phyloP scores from a whole-genome alignment of 495 filamentous ascomycete genomes.

The Neurospora sp. region DNA sequence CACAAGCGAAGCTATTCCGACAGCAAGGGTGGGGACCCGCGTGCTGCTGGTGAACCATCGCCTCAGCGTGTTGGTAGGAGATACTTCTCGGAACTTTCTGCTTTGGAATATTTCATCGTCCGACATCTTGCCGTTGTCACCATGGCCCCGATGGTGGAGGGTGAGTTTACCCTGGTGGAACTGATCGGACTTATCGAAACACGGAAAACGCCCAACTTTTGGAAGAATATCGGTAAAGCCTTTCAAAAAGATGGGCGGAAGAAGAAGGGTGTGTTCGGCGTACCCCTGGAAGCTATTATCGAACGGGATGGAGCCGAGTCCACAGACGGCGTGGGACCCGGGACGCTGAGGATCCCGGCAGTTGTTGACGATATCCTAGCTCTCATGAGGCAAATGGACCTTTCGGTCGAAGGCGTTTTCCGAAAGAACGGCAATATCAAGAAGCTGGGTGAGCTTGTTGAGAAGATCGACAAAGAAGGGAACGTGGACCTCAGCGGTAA shows the following conservation, averaged over 20 bases:
- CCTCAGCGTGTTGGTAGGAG: slow-evolving; percentile 51
- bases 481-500: slow-evolving; percentile 74
- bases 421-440: slow-evolving; percentile 98
- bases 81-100: slow-evolving; percentile 94
- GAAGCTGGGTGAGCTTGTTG: slow-evolving; percentile 71
- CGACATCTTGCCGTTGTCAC: slow-evolving; percentile 89
- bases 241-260: slow-evolving; percentile 80
- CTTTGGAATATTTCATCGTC: slow-evolving; percentile 94
- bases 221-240: slow-evolving; percentile 94
- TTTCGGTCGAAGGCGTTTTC: slow-evolving; percentile 97
- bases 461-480: slow-evolving; percentile 72
- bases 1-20: slow-evolving; percentile 71
- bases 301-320: slow-evolving; percentile 93
- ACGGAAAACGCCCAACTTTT: slow-evolving; percentile 77
- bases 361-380: slow-evolving; percentile 86
- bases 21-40: slow-evolving; percentile 45
- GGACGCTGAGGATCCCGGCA: slow-evolving; percentile 74
- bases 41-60: slow-evolving; percentile 33
- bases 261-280: slow-evolving; percentile 91
- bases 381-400: slow-evolving; percentile 96
- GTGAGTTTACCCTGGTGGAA: slow-evolving; percentile 86
- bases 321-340: slow-evolving; percentile 89
- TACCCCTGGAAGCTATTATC: slow-evolving; percentile 72
- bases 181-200: slow-evolving; percentile 91
- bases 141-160: slow-evolving; percentile 88